phyloP scores from a whole-genome alignment of 106 monocot genomes.

The Platanthera guangdongensis region DNA sequence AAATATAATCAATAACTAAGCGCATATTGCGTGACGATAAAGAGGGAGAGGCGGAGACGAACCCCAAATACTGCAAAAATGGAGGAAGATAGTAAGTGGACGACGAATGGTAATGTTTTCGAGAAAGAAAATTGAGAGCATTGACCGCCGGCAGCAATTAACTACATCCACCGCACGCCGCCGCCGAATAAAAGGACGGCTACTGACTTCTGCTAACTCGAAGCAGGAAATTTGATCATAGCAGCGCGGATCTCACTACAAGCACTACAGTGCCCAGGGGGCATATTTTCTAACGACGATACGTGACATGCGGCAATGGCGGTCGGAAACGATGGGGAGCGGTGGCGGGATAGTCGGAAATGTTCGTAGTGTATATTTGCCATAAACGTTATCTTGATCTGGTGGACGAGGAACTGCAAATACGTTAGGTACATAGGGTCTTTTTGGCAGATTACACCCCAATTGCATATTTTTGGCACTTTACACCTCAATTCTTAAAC shows the following conservation, averaged over 20 bases:
- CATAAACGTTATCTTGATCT: too few relatives aligned
- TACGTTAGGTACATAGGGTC: too few relatives aligned
- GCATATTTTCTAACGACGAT: background rate
- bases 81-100: background rate
- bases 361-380: background rate
- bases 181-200: background rate
- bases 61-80: background rate
- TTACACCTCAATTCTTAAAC: too few relatives aligned
- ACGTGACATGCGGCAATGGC: too few relatives aligned
- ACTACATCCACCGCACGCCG: background rate
- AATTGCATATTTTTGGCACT: too few relatives aligned
- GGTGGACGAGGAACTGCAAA: too few relatives aligned
- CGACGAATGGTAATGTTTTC: background rate
- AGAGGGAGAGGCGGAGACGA: background rate
- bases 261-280: background rate
- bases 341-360: background rate
- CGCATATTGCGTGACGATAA: background rate
- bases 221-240: background rate
- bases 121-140: background rate
- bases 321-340: background rate
- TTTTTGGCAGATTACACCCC: too few relatives aligned
- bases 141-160: background rate
- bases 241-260: background rate
- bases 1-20: background rate
- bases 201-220: background rate